Conservation (phyloP, 2,329 filamentous ascomycete species). For the Paecilomyces variotii region DNA sequence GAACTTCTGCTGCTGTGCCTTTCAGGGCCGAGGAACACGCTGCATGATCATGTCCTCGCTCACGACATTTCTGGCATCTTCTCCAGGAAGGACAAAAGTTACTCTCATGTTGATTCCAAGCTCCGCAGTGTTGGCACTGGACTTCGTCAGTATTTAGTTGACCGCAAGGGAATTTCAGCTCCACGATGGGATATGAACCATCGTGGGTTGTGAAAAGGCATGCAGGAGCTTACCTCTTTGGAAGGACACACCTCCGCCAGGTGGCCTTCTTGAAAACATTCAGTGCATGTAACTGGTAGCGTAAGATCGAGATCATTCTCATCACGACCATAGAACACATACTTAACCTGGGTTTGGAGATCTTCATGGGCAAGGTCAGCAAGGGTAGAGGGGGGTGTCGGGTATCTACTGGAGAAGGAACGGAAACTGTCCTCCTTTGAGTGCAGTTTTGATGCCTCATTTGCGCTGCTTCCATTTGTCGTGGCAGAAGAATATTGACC, state of each 20-base stretch:
- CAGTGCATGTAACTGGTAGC: constrained; percentile 33
- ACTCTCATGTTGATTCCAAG: constrained; percentile 32
- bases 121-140: constrained; percentile 36
- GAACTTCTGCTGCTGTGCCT: constrained; percentile 43
- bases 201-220: background rate
- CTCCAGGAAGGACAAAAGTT: constrained; percentile 32
- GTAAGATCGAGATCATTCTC: constrained; percentile 32
- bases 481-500: background rate
- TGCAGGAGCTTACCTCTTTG: constrained; percentile 30
- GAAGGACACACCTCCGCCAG: constrained; percentile 34
- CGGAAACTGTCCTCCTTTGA: constrained; percentile 29
- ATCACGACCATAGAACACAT: constrained; percentile 31
- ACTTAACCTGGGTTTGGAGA: constrained; percentile 32
- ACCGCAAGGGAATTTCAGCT: background rate
- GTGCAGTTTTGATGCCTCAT: constrained; percentile 1
- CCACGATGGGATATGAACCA: background rate
- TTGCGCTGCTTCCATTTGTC: background rate
- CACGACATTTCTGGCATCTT: constrained; percentile 49
- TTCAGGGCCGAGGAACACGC: constrained; percentile 53
- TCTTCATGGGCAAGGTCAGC: constrained; percentile 31
- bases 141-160: constrained; percentile 4
- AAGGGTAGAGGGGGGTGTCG: constrained; percentile 23
- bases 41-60: constrained; percentile 50
- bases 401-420: constrained; percentile 26
- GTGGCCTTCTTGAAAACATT: constrained; percentile 37